Percentiles rank a stretch among this genome's conserved stretches.
These are phyloP conservation scores for Leccinum subgranulosum DNA, from an alignment of 768 basidiomycete species.

Conservation along the genomic window DNA sequence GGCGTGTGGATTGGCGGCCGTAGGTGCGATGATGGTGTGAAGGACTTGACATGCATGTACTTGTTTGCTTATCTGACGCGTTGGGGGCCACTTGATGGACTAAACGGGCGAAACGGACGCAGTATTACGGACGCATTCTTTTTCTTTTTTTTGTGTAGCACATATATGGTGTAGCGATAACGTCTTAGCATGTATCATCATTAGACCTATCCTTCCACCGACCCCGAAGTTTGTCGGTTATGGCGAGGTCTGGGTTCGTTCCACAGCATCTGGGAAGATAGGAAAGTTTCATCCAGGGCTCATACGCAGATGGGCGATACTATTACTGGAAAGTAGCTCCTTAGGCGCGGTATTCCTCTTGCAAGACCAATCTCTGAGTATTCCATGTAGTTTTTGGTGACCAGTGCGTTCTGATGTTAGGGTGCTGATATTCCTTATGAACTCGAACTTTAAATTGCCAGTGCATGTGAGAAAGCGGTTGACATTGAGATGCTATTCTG, in stretches of 20 bases:
- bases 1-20: constrained; percentile 1
- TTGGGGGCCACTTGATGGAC: background rate
- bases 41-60: background rate
- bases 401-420: too few species aligned
- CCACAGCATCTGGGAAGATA: too few species aligned
- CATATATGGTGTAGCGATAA: background rate
- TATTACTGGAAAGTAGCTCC: too few species aligned
- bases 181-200: background rate
- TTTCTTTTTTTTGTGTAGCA: background rate
- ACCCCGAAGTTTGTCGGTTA: too few species aligned
- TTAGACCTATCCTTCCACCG: background rate
- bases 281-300: too few species aligned
- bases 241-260: too few species aligned
- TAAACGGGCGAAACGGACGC: background rate
- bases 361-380: too few species aligned
- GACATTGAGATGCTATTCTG: too few species aligned
- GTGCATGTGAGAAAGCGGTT: background rate
- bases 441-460: too few species aligned
- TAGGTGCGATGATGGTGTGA: constrained; percentile 17
- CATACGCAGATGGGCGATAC: too few species aligned
- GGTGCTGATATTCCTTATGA: background rate
- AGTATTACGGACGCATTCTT: background rate
- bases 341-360: too few species aligned
- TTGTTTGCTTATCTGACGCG: background rate
- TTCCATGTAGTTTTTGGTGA: background rate